Base-by-base conservation (phyloP, 768 basidiomycete genomes). In the Russula sp. region DNA sequence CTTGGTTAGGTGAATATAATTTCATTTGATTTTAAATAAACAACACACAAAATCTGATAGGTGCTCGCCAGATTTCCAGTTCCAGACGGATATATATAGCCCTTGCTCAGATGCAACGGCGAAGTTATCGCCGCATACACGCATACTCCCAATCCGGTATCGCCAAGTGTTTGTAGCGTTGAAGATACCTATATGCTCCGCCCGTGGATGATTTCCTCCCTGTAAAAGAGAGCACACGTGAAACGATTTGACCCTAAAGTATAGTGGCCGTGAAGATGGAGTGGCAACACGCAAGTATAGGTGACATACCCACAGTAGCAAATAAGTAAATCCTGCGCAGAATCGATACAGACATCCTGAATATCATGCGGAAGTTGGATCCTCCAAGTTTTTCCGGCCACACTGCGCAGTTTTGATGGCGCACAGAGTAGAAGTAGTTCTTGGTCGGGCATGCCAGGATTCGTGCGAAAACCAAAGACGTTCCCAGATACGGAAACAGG, bases 81-180 rank as follows among this genome's bases (percentile, higher is more conserved):
- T 52, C 55, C 55, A 63, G 36, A 51, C 26, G 26, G 62, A 63
- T 38, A 63, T 63, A 40, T 63, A 63, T 11, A 63, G 13, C 13
- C 62, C 62, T 32, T 63, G 62, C 22, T 52, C 49, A 18, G 61
- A 62, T 16, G 30, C 56, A 38, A 63, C 16, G 14, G 62, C 54
- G 20, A 63, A 57, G 11, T 22, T 22, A 7, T 57, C 56, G 7
- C 50, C 62, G 46, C 22, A 52, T 28, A 63, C 14, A 18, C 62
- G 56, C 56, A 63, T 57, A 34, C 49, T 63, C n/a, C 56, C 62
- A 32, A 51, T 1, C 28, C 56, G 56, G 62, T 63, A 63, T 32
- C 30, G n/a, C 61, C 61, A 62, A 36, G 36, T 51, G 22, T 28
- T 63, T 5, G 49, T 14, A 8, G 62, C 48, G 10, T 50, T 46